Evolutionary conservation across 2,329 filamentous ascomycete genomes (phyloP).

Genomic region (Monosporascus sp.): DNA sequence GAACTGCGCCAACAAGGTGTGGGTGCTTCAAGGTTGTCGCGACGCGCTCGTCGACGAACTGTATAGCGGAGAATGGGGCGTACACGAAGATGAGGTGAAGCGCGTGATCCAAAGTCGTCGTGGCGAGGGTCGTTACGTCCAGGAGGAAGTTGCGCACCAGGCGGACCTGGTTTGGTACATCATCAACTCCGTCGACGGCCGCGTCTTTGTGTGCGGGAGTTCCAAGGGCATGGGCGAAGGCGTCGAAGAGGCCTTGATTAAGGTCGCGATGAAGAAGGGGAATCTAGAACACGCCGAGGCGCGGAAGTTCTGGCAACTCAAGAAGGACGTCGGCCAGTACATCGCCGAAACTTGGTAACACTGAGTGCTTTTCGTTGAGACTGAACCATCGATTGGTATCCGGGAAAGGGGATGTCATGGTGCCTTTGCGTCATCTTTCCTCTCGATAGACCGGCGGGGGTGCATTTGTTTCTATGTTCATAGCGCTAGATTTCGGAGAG

Average conservation of each 20-base stretch:
- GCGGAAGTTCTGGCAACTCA: conserved; percentile 80
- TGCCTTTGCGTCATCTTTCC: neutral
- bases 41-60: conserved; percentile 93
- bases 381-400: too few relatives aligned
- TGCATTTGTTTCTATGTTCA: neutral
- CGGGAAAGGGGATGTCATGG: neutral
- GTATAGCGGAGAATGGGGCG: conserved; percentile 93
- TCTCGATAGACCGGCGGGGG: neutral
- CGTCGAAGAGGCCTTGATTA: conserved; percentile 79
- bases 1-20: conserved; percentile 32
- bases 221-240: conserved; percentile 97
- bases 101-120: conserved; percentile 71
- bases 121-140: conserved; percentile 84
- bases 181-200: conserved; percentile 90
- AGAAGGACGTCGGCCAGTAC: conserved; percentile 90
- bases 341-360: conserved; percentile 73
- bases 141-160: conserved; percentile 88
- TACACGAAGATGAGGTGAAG: conserved; percentile 82
- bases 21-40: conserved; percentile 31
- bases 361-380: too few relatives aligned
- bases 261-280: conserved; percentile 90
- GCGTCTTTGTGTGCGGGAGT: conserved; percentile 94
- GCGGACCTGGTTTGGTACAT: conserved; percentile 98
- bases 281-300: conserved; percentile 80
- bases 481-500: neutral